Conservation (phyloP, 129 eudicot genomes). For the Pseudognaphalium luteoalbum region DNA sequence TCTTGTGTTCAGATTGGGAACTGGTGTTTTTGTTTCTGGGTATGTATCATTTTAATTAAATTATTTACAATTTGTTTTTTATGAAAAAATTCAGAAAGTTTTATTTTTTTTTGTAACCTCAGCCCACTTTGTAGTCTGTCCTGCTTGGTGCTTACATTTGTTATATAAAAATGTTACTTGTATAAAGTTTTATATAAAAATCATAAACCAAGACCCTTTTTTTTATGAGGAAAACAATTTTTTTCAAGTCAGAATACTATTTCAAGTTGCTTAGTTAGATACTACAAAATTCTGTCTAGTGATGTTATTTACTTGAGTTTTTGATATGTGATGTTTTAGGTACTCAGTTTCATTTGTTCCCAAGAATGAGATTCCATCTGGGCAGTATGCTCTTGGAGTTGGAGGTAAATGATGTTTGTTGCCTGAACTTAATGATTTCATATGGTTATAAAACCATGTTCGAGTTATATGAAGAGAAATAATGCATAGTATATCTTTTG, state of each 20-base stretch:
- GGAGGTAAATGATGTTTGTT: conserved; percentile 49
- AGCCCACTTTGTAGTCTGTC: no score
- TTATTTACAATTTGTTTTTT: no score
- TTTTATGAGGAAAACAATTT: no score
- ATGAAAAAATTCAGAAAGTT: no score
- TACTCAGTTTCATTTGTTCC: conserved; percentile 86
- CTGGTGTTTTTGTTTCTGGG: conserved; percentile 68
- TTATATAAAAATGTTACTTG: not conserved
- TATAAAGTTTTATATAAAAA: no score
- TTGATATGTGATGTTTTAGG: conserved; percentile 41
- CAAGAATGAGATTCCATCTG: conserved; percentile 66
- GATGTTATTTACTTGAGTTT: not conserved
- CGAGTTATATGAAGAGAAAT: not conserved
- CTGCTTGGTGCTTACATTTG: no score
- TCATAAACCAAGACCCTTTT: no score
- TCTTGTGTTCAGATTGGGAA: conserved; percentile 57
- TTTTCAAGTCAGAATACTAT: not conserved
- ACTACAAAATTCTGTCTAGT: not conserved
- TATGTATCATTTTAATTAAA: conserved; percentile 20
- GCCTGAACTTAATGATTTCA: not conserved
- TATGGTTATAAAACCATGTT: conserved; percentile 8
- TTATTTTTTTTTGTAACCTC: no score
- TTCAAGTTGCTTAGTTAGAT: no score
- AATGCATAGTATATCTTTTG: no score
- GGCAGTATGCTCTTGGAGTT: conserved; percentile 68